Conservation (phyloP, 1,284 basidiomycete species). For the Hymenochaete sp. region DNA sequence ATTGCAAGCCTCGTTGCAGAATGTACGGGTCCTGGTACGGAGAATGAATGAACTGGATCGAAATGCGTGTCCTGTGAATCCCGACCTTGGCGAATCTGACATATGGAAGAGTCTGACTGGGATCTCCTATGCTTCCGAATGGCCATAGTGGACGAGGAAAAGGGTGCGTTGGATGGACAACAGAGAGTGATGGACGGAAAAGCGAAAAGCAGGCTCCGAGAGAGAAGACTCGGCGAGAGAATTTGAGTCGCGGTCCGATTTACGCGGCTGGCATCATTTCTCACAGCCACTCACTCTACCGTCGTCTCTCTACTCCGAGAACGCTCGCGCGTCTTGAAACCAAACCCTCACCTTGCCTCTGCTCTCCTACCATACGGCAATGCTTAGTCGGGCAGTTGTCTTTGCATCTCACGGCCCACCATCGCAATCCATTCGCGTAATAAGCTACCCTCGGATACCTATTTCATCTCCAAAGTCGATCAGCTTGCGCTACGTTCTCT, state of each 20-base stretch:
- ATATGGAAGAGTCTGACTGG: not conserved
- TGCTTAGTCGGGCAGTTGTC: conserved; percentile 51
- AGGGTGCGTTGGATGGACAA: not conserved
- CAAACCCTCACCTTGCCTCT: conserved; percentile 3
- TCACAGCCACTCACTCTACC: too few relatives aligned
- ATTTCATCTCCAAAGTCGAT: conserved; percentile 45
- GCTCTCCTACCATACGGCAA: conserved; percentile 12
- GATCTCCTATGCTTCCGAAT: too few relatives aligned
- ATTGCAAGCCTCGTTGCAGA: too few relatives aligned
- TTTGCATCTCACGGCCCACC: conserved; percentile 57
- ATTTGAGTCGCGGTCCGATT: too few relatives aligned
- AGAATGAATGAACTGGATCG: too few relatives aligned
- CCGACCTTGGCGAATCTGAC: not conserved
- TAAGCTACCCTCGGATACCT: conserved; percentile 45
- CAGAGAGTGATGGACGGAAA: not conserved
- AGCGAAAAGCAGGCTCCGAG: not conserved
- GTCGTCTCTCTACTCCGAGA: not conserved
- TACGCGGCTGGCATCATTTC: too few relatives aligned
- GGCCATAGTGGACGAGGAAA: not conserved
- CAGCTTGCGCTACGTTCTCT: conserved; percentile 63
- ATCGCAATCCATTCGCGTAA: conserved; percentile 42
- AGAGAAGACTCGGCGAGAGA: not conserved
- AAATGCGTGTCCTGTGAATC: too few relatives aligned
- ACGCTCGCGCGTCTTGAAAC: not conserved
- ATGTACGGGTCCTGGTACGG: too few relatives aligned